Evolutionary conservation across 192 early-diverging fungal species (phyloP).

Genomic region (Thoreauomyces humboldtii): DNA sequence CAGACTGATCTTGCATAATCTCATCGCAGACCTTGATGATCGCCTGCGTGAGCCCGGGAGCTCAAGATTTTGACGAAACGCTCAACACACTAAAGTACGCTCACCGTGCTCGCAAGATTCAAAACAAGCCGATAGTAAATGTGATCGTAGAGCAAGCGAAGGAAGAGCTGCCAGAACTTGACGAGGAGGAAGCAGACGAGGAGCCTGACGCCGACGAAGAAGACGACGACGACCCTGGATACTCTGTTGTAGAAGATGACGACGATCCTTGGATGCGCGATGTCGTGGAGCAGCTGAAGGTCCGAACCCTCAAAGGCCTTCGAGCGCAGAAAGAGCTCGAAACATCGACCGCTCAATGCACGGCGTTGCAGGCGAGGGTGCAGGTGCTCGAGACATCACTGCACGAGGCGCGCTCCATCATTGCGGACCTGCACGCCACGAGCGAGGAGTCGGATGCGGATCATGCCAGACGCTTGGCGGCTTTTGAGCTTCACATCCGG

Average conservation of each 20-base stretch:
- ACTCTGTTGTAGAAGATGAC: constrained; percentile 23
- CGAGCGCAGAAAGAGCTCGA: constrained; percentile 5
- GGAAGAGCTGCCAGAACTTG: not conserved
- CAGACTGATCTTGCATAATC: not conserved
- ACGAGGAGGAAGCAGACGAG: constrained; percentile 4
- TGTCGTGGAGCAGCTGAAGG: constrained; percentile 44
- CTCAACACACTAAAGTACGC: constrained; percentile 92
- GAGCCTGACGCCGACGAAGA: not conserved
- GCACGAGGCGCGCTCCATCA: not conserved
- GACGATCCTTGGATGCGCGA: constrained; percentile 36
- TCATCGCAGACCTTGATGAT: constrained; percentile 46
- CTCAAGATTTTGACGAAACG: constrained; percentile 83
- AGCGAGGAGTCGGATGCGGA: constrained; percentile 11
- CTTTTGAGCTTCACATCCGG: not conserved
- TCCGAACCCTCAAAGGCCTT: constrained; percentile 37
- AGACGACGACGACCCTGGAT: too few species aligned
- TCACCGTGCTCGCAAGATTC: constrained; percentile 50
- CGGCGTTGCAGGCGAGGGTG: constrained; percentile 11
- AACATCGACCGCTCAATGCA: constrained; percentile 5
- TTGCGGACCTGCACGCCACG: not conserved
- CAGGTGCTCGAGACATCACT: constrained; percentile 1
- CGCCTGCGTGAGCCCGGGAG: constrained; percentile 63
- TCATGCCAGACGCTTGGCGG: not conserved
- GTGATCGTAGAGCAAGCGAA: constrained; percentile 15
- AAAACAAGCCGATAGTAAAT: constrained; percentile 52